Conservation (phyloP, 2,329 filamentous ascomycete genomes). For the Conoideocrella luteorostrata region DNA sequence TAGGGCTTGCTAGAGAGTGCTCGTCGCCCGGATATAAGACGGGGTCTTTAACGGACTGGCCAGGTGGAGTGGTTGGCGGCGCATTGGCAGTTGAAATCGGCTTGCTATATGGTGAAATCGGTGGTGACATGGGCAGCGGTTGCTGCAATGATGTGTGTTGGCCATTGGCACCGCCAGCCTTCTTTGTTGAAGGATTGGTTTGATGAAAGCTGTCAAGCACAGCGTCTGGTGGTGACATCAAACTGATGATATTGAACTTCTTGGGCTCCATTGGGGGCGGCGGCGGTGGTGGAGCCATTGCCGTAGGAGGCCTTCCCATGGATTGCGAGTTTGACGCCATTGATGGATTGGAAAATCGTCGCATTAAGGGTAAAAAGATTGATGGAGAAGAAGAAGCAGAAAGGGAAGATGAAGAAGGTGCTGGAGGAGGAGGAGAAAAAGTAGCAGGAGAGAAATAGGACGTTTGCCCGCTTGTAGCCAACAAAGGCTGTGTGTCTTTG, state of each 20-base stretch:
- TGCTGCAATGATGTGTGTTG: conserved; percentile 23
- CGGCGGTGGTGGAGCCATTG: conserved; percentile 25
- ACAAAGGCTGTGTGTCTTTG: conserved; percentile 13
- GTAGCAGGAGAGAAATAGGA: conserved; percentile 12
- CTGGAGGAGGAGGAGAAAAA: conserved; percentile 6
- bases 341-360: conserved; percentile 13
- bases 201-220: conserved; percentile 46
- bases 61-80: conserved; percentile 20
- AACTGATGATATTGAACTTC: conserved; percentile 45
- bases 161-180: conserved; percentile 15
- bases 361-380: conserved; percentile 11
- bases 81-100: conserved; percentile 27
- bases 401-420: conserved; percentile 11
- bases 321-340: conserved; percentile 20
- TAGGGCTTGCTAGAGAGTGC: conserved; percentile 28
- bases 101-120: conserved; percentile 45
- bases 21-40: conserved; percentile 51
- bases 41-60: conserved; percentile 40
- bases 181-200: conserved; percentile 5
- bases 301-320: conserved; percentile 14
- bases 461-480: conserved; percentile 10
- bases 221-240: conserved; percentile 59
- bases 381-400: conserved; percentile 9
- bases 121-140: conserved; percentile 47
- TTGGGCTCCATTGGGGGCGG: conserved; percentile 23